Conservation (phyloP, 1,284 basidiomycete genomes). For the Chalciporus sp. region DNA sequence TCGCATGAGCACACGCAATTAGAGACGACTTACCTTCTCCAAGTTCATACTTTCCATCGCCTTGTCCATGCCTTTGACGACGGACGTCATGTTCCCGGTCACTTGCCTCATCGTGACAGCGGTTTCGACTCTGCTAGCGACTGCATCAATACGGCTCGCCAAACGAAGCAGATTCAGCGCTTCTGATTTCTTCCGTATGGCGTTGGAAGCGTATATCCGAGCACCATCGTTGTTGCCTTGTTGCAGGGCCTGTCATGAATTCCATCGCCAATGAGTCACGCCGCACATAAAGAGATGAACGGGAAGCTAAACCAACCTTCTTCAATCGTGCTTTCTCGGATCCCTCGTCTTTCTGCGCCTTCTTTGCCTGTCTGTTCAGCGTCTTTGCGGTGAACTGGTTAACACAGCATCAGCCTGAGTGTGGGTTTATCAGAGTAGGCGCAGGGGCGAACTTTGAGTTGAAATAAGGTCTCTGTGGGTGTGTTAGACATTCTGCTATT, state of each 20-base stretch:
- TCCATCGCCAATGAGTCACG: not conserved
- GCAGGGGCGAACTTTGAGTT: slow-evolving; percentile 71
- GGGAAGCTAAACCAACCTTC: slow-evolving; percentile 59
- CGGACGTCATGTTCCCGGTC: slow-evolving; percentile 94
- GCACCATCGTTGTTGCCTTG: slow-evolving; percentile 98
- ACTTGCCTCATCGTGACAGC: slow-evolving; percentile 97
- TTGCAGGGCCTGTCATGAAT: slow-evolving; percentile 76
- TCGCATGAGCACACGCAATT: not conserved
- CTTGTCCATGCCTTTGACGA: slow-evolving; percentile 98
- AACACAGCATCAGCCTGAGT: slow-evolving; percentile 13
- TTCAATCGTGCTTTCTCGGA: slow-evolving; percentile 87
- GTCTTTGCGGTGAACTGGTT: slow-evolving; percentile 93
- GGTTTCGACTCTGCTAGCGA: slow-evolving; percentile 97
- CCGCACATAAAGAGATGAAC: not conserved
- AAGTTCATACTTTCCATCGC: slow-evolving; percentile 99
- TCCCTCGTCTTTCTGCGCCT: slow-evolving; percentile 92
- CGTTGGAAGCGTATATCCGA: slow-evolving; percentile 98
- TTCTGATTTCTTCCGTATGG: slow-evolving; percentile 98
- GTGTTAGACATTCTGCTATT: slow-evolving; percentile 1
- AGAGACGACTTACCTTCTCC: slow-evolving; percentile 69
- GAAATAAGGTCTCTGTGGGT: slow-evolving; percentile 85
- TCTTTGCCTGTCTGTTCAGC: slow-evolving; percentile 89
- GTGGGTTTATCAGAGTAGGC: slow-evolving; percentile 6
- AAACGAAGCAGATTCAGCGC: slow-evolving; percentile 87
- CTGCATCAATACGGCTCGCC: slow-evolving; percentile 93